Evolutionary conservation across 805 yeast genomes (phyloP).

Genomic region (Lachancea fermentati): DNA sequence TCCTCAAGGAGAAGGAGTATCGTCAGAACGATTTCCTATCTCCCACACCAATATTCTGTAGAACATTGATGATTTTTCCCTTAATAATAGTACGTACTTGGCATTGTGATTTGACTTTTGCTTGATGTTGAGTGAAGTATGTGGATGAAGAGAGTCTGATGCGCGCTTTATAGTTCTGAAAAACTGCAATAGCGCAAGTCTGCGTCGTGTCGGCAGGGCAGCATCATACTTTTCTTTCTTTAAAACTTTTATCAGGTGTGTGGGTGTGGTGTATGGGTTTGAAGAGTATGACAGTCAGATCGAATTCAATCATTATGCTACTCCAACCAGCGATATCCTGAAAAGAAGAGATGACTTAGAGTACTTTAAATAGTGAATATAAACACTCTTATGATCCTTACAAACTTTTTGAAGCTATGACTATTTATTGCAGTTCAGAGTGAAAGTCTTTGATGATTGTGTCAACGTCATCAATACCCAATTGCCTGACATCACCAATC

Average conservation of each 20-base stretch:
- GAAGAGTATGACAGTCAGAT: no score
- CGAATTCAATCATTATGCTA: no score
- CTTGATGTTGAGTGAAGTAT: constrained; percentile 3
- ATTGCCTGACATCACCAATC: constrained; percentile 91
- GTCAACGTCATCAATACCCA: constrained; percentile 95
- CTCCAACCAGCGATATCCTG: no score
- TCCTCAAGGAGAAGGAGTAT: constrained; percentile 39
- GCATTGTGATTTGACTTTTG: constrained; percentile 44
- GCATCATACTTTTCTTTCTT: no score
- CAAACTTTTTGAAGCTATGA: no score
- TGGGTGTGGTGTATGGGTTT: no score
- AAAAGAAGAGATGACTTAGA: no score
- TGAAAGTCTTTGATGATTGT: constrained; percentile 93
- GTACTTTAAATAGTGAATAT: not conserved
- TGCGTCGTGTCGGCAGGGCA: no score
- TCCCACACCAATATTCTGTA: constrained; percentile 6
- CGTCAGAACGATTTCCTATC: not conserved
- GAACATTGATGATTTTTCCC: constrained; percentile 1
- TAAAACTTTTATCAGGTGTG: no score
- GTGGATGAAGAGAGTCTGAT: not conserved
- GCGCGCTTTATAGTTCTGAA: not conserved
- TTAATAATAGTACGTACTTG: constrained; percentile 45
- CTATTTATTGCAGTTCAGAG: constrained; percentile 40
- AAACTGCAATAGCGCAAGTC: no score
- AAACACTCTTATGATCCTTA: not conserved